Percentiles rank a stretch among this genome's conserved stretches.
Conservation (phyloP, 441 rosid species). For the Hura crepitans region DNA sequence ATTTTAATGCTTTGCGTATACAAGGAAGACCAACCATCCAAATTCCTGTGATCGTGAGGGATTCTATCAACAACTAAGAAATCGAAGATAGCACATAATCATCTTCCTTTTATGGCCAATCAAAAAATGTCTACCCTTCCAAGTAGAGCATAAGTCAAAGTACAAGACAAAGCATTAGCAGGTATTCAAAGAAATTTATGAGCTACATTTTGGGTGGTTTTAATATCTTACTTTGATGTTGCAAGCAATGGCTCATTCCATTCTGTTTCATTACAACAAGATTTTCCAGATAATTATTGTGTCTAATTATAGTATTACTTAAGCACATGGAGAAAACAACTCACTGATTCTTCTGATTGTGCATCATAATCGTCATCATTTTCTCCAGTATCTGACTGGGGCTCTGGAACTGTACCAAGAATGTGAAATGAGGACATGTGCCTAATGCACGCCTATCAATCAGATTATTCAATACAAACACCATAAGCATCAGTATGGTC, state of each 20-base stretch:
- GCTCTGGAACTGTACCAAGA: slow-evolving; percentile 31
- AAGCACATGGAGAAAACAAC: slow-evolving; percentile 28
- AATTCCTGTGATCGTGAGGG: background rate
- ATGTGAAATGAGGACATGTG: slow-evolving; percentile 19
- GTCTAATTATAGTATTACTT: background rate
- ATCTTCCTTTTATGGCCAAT: background rate
- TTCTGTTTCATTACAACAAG: background rate
- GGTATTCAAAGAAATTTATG: slow-evolving; percentile 4
- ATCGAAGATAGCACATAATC: background rate
- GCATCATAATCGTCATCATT: slow-evolving; percentile 65
- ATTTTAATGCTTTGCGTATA: background rate
- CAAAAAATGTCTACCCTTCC: background rate
- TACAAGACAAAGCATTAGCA: slow-evolving; percentile 3
- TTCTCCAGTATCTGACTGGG: slow-evolving; percentile 45
- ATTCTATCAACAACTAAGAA: background rate
- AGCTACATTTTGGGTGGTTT: background rate
- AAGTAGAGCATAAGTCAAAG: background rate
- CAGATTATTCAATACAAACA: slow-evolving; percentile 17
- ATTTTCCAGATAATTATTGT: background rate
- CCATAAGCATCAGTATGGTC: slow-evolving; percentile 39
- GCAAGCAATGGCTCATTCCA: background rate
- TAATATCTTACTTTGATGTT: background rate
- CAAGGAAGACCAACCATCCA: background rate
- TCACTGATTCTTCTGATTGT: slow-evolving; percentile 66
- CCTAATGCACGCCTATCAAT: slow-evolving; percentile 4